Evolutionary conservation across 257 asterid genomes (phyloP), one percentile per base, ranked within the genome.

Genomic region (Eucommia ulmoides): DNA sequence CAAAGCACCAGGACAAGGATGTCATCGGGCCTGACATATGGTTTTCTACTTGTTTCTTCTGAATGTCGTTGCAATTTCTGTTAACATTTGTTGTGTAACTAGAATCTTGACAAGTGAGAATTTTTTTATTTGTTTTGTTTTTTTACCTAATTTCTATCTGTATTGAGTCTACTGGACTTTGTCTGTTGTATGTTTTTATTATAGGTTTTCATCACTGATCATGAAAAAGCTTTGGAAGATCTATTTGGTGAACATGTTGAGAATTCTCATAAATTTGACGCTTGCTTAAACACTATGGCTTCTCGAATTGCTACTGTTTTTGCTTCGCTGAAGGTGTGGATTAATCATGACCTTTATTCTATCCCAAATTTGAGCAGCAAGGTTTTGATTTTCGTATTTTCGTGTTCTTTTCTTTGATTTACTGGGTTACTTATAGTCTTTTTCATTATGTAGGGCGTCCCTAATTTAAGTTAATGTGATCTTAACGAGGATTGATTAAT

Each of bases 131-230:
- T n/a, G n/a, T n/a, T n/a, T n/a, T n/a, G n/a, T n/a, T n/a, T n/a
- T n/a, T n/a, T n/a, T n/a, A n/a, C n/a, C n/a, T n/a, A n/a, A n/a
- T n/a, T n/a, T n/a, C n/a, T n/a, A n/a, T n/a, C n/a, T n/a, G n/a
- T n/a, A n/a, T n/a, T n/a, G n/a, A n/a, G n/a, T n/a, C n/a, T n/a
- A n/a, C n/a, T n/a, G n/a, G n/a, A n/a, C n/a, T n/a, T n/a, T n/a
- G n/a, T n/a, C n/a, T n/a, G n/a, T n/a, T n/a, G n/a, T n/a, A n/a
- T n/a, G n/a, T n/a, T n/a, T n/a, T n/a, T n/a, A n/a, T n/a, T n/a
- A 29, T 76, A 86, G 98, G 99, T 71, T 20, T 91, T 81, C 68
- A 60, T 76, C 48, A 91, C 99, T 45, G 99, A 91, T 70, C 99
- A 91, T 60, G 97, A 86, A 25, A 71, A 74, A 50, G 99, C 99